These are phyloP conservation scores for Penicillium sp. DNA, from an alignment of 2,329 filamentous ascomycete genomes.

Conservation along the genomic window DNA sequence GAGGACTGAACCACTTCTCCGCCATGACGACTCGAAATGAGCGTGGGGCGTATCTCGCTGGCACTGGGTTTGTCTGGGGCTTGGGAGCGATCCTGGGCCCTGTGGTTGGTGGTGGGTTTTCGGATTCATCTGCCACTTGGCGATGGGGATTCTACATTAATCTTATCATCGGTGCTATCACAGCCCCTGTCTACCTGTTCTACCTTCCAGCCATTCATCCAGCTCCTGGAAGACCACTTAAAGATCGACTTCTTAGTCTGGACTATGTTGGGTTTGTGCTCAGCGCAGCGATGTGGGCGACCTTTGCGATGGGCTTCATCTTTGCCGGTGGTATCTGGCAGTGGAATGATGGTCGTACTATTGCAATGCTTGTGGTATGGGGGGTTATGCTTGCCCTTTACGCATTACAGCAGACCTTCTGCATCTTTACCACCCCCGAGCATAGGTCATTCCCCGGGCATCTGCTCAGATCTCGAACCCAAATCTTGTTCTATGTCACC, in stretches of 20 bases:
- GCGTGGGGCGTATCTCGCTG: conserved; percentile 24
- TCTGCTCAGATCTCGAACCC: too few relatives aligned
- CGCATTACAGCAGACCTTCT: conserved; percentile 43
- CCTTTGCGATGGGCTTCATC: background rate
- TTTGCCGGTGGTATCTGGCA: background rate
- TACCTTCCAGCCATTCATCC: too few relatives aligned
- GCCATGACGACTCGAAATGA: background rate
- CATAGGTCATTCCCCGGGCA: conserved; percentile 47
- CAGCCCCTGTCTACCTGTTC: conserved; percentile 2
- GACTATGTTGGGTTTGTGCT: background rate
- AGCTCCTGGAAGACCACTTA: too few relatives aligned
- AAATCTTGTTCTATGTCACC: too few relatives aligned
- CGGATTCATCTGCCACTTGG: conserved; percentile 25
- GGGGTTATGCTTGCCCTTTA: conserved; percentile 29
- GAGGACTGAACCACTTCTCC: background rate
- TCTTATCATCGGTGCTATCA: conserved; percentile 44
- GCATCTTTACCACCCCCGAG: conserved; percentile 44
- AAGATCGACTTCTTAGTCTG: background rate
- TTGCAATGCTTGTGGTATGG: background rate
- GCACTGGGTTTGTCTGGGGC: conserved; percentile 31
- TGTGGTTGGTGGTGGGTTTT: conserved; percentile 37
- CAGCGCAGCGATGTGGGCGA: background rate
- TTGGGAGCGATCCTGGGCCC: conserved; percentile 35
- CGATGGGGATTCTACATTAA: conserved; percentile 53
- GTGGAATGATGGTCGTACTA: background rate